phyloP scores from a whole-genome alignment of 176 grass and related monocot genomes.

The Musa schizocarpa region DNA sequence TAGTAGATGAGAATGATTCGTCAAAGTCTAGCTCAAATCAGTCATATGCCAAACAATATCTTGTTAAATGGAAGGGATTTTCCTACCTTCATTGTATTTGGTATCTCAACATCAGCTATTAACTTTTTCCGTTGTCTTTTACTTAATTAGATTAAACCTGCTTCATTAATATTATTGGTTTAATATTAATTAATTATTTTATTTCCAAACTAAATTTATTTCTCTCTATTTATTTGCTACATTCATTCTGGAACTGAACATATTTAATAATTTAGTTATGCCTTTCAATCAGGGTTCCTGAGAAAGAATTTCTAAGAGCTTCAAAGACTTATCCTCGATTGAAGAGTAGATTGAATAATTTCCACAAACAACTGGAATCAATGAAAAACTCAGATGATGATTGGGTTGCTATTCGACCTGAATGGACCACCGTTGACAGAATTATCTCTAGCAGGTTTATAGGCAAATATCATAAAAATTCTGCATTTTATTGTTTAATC shows the following conservation, averaged over 20 bases:
- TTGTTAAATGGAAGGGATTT: conserved; percentile 98
- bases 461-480: background rate
- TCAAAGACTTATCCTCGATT: conserved; percentile 68
- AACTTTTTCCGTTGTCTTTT: conserved; percentile 16
- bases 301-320: conserved; percentile 76
- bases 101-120: conserved; percentile 31
- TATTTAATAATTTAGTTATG: background rate
- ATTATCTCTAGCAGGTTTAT: conserved; percentile 73
- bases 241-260: background rate
- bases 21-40: conserved; percentile 44
- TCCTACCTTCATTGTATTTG: conserved; percentile 86
- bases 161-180: background rate
- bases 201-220: background rate
- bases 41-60: conserved; percentile 47
- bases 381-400: conserved; percentile 80
- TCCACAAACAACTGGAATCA: conserved; percentile 52
- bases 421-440: conserved; percentile 92
- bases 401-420: conserved; percentile 67
- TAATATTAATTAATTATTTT: background rate
- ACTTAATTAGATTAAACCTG: background rate
- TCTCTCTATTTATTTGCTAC: background rate
- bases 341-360: conserved; percentile 86
- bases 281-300: conserved; percentile 51
- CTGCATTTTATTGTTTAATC: background rate
- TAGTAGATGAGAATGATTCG: conserved; percentile 38